Conservation (phyloP, 352 stramenopile genomes). For the Phytophthora palmivora region DNA sequence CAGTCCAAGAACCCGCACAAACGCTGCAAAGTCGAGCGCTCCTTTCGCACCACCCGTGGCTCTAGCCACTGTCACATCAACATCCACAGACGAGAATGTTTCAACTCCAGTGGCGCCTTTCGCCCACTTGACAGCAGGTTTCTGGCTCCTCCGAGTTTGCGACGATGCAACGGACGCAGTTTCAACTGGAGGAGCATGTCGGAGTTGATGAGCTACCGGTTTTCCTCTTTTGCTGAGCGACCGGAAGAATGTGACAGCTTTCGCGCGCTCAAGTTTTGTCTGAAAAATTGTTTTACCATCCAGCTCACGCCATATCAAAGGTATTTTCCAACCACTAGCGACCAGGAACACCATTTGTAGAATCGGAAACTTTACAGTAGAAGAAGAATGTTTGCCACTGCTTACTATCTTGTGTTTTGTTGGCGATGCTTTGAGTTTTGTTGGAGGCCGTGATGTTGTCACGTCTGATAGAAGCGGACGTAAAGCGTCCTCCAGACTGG, state of each 20-base stretch:
- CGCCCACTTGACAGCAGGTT: slow-evolving; percentile 20
- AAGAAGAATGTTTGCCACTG: slow-evolving; percentile 8
- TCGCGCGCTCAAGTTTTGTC: slow-evolving; percentile 60
- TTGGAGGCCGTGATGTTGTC: slow-evolving; percentile 12
- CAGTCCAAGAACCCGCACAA: slow-evolving; percentile 37
- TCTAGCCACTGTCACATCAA: slow-evolving; percentile 72
- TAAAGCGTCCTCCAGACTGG: slow-evolving; percentile 28
- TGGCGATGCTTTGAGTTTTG: slow-evolving; percentile 14
- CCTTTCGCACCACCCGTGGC: slow-evolving; percentile 52
- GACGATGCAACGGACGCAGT: slow-evolving; percentile 6
- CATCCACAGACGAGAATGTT: slow-evolving; percentile 56
- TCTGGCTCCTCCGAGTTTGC: slow-evolving; percentile 22
- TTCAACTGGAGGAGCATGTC: slow-evolving; percentile 1
- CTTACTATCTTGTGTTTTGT: slow-evolving; percentile 19
- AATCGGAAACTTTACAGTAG: slow-evolving; percentile 39
- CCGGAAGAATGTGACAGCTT: slow-evolving; percentile 60
- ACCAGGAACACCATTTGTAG: slow-evolving; percentile 57
- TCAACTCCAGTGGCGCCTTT: slow-evolving; percentile 11
- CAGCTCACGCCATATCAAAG: slow-evolving; percentile 38
- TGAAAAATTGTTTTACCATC: slow-evolving; percentile 46
- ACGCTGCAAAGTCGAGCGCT: slow-evolving; percentile 55
- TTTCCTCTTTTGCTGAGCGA: slow-evolving; percentile 41
- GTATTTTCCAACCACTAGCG: slow-evolving; percentile 48
- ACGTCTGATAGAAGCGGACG: slow-evolving; percentile 24
- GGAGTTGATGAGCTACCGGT: slow-evolving; percentile 14